Conservation (phyloP, 129 eudicot genomes). For the Cynara cardunculus region DNA sequence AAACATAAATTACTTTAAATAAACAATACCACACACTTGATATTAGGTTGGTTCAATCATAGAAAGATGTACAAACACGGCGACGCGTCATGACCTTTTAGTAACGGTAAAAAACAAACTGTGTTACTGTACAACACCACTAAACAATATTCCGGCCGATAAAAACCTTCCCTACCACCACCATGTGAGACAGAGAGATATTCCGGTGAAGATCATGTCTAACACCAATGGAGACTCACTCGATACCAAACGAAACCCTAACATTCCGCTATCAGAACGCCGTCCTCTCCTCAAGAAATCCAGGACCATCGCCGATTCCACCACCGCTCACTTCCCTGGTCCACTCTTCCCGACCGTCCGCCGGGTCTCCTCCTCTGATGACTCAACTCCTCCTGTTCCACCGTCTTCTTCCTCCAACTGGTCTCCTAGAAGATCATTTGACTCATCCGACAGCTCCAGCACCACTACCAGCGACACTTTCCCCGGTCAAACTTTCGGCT, state of each 20-base stretch:
- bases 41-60: too few species aligned
- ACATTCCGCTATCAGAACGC: slow-evolving; percentile 42
- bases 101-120: slow-evolving; percentile 23
- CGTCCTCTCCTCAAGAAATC: slow-evolving; percentile 68
- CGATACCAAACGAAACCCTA: slow-evolving; percentile 23
- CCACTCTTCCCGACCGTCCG: slow-evolving; percentile 74
- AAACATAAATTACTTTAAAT: too few species aligned
- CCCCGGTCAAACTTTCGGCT: slow-evolving; percentile 40
- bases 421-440: slow-evolving; percentile 31
- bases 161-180: background rate
- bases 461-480: slow-evolving; percentile 30
- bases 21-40: too few species aligned
- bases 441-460: slow-evolving; percentile 36
- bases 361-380: slow-evolving; percentile 41
- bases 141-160: background rate
- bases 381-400: background rate
- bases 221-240: slow-evolving; percentile 21
- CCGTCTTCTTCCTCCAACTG: slow-evolving; percentile 31
- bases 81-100: background rate
- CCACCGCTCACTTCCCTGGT: slow-evolving; percentile 53
- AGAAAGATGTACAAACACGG: background rate
- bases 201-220: slow-evolving; percentile 33
- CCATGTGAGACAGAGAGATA: slow-evolving; percentile 1
- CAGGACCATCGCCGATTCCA: slow-evolving; percentile 41
- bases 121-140: background rate